Evolutionary conservation across 208 protist species (phyloP), one percentile per base, ranked within the genome.

Genomic region (Trypanosoma scelopori): DNA sequence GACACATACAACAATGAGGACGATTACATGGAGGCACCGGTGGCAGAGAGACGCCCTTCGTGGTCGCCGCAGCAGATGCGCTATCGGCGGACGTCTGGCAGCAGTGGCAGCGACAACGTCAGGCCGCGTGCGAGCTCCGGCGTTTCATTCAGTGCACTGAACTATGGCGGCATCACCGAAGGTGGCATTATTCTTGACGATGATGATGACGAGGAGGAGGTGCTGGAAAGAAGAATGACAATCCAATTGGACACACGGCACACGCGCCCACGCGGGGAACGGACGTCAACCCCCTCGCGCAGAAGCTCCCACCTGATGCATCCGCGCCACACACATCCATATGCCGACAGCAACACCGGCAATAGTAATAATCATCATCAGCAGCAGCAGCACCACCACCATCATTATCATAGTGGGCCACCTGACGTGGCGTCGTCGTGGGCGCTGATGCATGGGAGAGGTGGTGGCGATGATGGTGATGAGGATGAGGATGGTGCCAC

Each of bases 51-150:
- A n/a, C 55, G 53, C 16, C 53, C 51, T 6, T 59, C 64, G 13
- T 61, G 64, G 64, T 69, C 55, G 3, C 55, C 64, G n/a, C 45
- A 43, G 30, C 64, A 69, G 28, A 3, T 53, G 45, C 25, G 55
- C 5, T 61, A 69, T 45, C n/a, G 53, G n/a, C 41, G 15, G 45
- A 35, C 64, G 5, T 61, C 64, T n/a, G 45, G 51, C 46, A 48
- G 22, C 1, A 67, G 41, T 23, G 37, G 32, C 43, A 25, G 13
- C 53, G 16, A 58, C 25, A 22, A 42, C 28, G 45, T 20, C 3
- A 22, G 30, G 18, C 64, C 37, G 22, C 64, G 55, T 46, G 52
- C 32, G 25, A 46, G 43, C 30, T 69, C 53, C n/a, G 42, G 64
- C 6, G n/a, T 46, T 32, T 12, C 55, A 41, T n/a, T 61, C 25